Evolutionary conservation across 2,329 filamentous ascomycete genomes (phyloP).

Genomic region (Dactylonectria macrodidyma): DNA sequence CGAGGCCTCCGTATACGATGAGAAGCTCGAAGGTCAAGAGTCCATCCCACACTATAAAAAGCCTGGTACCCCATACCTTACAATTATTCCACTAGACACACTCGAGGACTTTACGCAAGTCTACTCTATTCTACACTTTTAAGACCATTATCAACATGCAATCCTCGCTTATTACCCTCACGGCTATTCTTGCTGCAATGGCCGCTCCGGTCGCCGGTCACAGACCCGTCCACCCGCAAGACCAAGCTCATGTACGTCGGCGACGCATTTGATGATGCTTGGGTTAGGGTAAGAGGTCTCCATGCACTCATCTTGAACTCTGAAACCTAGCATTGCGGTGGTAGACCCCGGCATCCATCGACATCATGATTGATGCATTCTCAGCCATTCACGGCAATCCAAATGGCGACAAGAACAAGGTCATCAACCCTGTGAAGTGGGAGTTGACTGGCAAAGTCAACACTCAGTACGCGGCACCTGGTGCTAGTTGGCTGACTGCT

Average conservation of each 20-base stretch:
- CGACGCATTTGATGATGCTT: constrained; percentile 4
- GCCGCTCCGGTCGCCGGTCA: neutral
- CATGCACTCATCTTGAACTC: neutral
- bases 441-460: constrained; percentile 12
- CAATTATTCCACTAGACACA: no score
- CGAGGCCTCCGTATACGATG: no score
- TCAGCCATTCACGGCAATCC: constrained; percentile 1
- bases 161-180: no score
- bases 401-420: constrained; percentile 6
- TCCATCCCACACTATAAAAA: no score
- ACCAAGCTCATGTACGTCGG: constrained; percentile 14
- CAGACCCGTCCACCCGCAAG: constrained; percentile 2
- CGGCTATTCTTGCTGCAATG: no score
- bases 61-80: no score
- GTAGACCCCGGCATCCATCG: constrained; percentile 9
- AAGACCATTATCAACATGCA: no score
- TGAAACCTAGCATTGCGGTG: neutral
- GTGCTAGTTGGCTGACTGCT: constrained; percentile 1
- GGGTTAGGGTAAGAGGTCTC: neutral
- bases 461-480: constrained; percentile 5
- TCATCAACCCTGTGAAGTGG: constrained; percentile 17
- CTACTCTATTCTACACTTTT: no score
- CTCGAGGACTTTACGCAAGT: no score
- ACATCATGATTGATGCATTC: constrained; percentile 14
- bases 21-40: no score